Base-by-base conservation (phyloP, 1,139 yeast species). In the Komagataea norvegica region DNA sequence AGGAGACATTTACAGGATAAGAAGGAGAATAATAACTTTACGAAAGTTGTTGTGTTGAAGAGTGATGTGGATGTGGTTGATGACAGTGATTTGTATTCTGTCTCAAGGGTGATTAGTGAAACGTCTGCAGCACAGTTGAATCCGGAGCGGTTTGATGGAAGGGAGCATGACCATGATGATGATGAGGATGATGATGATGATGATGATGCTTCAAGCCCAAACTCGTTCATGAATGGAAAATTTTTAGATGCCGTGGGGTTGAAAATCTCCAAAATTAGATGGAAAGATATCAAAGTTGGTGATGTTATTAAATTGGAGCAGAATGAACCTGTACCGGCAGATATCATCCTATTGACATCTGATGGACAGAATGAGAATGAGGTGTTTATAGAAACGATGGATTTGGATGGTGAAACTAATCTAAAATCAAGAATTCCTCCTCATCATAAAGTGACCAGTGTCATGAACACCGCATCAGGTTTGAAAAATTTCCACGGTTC, bases 311-410 rank as follows among this genome's bases (percentile, higher is more conserved):
- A 72, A 43, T 64, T 93, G 19, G 62, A 72, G 27, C 85, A 81
- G 51, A 86, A 88, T 60, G 96, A 89, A 45, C 85, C 95, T 85
- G 73, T 89, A 7, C 98, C 98, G 0, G 96, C 96, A 0, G 98
- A 91, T 62, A 57, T 91, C 8, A 57, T 91, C 2, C 52, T 91
- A 9, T 58, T 93, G 31, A 72, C 86, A 2, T 74, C 91, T 3
- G 74, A 76, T 34, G 78, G 77, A 10, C 75, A 74, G 25, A 74
- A 77, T 41, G 56, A 53, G 27, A 84, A 81, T 40, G 85, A 81
- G 48, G 82, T 94, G 1, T 86, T 77, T 50, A 79, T 89, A 18
- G 99, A 91, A 60, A 91, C 99, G 0, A 89, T 91, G 91, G 98
- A 96, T 1, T 67, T 91, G 33, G 98, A 91, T 60, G 99, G 99